A percentile compares a stretch with the other conserved stretches of the same genome.
Conservation (phyloP, 2,329 filamentous ascomycete genomes). For the Fusarium verticillioides region DNA sequence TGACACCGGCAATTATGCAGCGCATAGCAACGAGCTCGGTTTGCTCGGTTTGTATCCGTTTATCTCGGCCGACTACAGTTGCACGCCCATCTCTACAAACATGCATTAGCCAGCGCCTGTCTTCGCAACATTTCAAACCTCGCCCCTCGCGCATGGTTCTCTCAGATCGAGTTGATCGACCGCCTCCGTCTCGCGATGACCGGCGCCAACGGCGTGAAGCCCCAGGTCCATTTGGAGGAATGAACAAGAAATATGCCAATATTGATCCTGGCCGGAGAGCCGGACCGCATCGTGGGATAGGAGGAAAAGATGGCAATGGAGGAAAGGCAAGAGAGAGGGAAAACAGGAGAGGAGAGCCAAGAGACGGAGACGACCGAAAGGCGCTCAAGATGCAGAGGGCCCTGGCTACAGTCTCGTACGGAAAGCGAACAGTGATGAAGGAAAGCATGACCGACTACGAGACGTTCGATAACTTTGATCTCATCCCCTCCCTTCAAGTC, state of each 20-base stretch:
- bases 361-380: constrained; percentile 63
- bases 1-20: constrained; percentile 33
- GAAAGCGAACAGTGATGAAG: constrained; percentile 65
- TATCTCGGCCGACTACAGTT: constrained; percentile 20
- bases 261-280: constrained; percentile 44
- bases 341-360: constrained; percentile 50
- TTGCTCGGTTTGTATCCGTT: constrained; percentile 41
- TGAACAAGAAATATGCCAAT: constrained; percentile 65
- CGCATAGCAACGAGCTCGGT: constrained; percentile 37
- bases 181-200: constrained; percentile 50
- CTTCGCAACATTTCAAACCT: constrained; percentile 49
- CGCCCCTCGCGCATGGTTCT: constrained; percentile 68
- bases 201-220: constrained; percentile 52
- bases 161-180: constrained; percentile 62
- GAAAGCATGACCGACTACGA: constrained; percentile 73
- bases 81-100: constrained; percentile 41
- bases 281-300: constrained; percentile 20
- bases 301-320: constrained; percentile 35
- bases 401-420: constrained; percentile 81
- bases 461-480: constrained; percentile 82
- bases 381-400: constrained; percentile 94
- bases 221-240: constrained; percentile 64
- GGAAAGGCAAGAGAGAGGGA: constrained; percentile 44
- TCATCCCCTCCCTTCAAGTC: constrained; percentile 77
- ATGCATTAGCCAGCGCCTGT: constrained; percentile 51